phyloP scores from a whole-genome alignment of 305 asterid species.

The Fraxinus ornus region DNA sequence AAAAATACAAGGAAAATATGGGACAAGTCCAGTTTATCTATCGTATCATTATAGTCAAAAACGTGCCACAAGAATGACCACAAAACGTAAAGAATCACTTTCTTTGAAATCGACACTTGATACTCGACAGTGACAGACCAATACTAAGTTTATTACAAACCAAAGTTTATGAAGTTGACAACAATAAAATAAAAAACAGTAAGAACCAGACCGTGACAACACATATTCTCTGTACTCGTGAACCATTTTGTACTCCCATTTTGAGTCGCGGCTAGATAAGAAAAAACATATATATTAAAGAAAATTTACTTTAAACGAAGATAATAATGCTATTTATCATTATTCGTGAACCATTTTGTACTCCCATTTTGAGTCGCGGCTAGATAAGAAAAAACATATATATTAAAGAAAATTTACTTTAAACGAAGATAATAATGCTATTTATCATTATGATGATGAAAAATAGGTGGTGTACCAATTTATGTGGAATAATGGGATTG shows the following conservation, averaged over 20 bases:
- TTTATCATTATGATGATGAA: too few relatives aligned
- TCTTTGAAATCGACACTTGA: not conserved
- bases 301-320: not conserved
- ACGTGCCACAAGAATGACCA: not conserved
- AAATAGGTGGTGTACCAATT: too few relatives aligned
- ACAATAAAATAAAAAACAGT: not conserved
- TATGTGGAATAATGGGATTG: too few relatives aligned
- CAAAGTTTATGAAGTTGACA: not conserved
- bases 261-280: not conserved
- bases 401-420: too few relatives aligned
- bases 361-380: too few relatives aligned
- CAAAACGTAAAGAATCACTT: not conserved
- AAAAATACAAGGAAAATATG: not conserved
- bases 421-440: too few relatives aligned
- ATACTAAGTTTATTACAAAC: not conserved
- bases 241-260: not conserved
- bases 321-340: too few relatives aligned
- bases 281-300: too few relatives aligned
- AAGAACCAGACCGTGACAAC: not conserved
- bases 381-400: too few relatives aligned
- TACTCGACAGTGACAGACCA: not conserved
- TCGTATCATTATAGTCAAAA: not conserved
- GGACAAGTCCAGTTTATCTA: not conserved
- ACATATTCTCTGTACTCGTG: not conserved
- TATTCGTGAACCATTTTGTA: not conserved